Evolutionary conservation across 768 basidiomycete species (phyloP).

Genomic region (Suillus subalutaceus): DNA sequence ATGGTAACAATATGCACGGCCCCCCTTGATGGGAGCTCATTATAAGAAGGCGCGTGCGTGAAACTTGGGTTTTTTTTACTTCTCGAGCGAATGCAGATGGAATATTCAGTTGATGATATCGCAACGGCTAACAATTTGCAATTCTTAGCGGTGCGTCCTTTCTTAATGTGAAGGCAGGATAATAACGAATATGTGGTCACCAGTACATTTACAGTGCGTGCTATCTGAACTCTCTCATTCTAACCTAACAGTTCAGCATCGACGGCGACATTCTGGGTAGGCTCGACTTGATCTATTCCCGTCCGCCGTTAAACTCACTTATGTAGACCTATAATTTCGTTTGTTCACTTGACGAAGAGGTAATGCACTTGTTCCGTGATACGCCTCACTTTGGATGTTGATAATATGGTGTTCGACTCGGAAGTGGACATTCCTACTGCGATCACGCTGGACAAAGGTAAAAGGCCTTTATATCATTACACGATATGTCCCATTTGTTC

Average conservation of each 20-base stretch:
- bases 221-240: not conserved
- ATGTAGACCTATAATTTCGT: not conserved
- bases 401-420: not conserved
- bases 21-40: no score
- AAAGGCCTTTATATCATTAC: not conserved
- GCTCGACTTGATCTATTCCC: not conserved
- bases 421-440: not conserved
- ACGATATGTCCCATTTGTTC: not conserved
- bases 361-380: not conserved
- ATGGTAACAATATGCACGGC: no score
- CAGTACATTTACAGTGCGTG: no score
- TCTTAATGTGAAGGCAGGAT: no score
- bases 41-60: no score
- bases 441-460: not conserved
- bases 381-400: not conserved
- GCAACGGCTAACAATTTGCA: no score
- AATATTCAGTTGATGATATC: no score
- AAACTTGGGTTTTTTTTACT: no score
- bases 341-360: not conserved
- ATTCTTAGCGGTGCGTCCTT: no score
- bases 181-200: no score
- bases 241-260: not conserved
- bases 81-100: no score
- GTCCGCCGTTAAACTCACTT: not conserved
- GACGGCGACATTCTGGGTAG: not conserved